Percentiles rank a stretch among this genome's conserved stretches.
Conservation (phyloP, 2,329 filamentous ascomycete genomes). For the Penicillium janthinellum region DNA sequence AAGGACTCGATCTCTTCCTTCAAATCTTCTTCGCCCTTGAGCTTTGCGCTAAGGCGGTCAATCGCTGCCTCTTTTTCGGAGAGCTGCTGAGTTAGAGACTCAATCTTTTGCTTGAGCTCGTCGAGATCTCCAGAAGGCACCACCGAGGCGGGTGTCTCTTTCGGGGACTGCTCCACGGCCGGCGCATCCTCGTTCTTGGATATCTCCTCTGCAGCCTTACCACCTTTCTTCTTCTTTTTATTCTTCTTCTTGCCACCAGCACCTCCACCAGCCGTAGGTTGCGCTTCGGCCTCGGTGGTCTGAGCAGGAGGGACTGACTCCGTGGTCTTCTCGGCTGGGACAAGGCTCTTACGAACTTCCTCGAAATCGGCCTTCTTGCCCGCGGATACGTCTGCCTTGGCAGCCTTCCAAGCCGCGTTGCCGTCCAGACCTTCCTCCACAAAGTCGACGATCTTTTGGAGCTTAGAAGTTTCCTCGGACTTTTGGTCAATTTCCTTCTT, state of each 20-base stretch:
- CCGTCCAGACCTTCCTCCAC: conserved; percentile 42
- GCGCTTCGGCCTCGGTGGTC: conserved; percentile 24
- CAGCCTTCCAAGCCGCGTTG: conserved; percentile 38
- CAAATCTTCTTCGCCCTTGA: conserved; percentile 75
- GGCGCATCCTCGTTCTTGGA: conserved; percentile 25
- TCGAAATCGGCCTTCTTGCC: conserved; percentile 40
- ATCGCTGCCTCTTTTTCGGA: conserved; percentile 70
- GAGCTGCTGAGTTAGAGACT: conserved; percentile 38
- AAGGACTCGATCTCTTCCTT: conserved; percentile 84
- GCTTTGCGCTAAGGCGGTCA: conserved; percentile 67
- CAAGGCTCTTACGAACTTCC: conserved; percentile 36
- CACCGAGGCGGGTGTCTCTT: conserved; percentile 26
- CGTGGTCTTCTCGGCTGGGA: conserved; percentile 24
- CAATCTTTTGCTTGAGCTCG: conserved; percentile 42
- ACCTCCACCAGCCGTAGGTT: conserved; percentile 23
- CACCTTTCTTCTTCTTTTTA: conserved; percentile 83
- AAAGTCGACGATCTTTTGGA: conserved; percentile 43
- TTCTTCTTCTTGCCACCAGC: conserved; percentile 68
- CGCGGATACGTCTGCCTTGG: conserved; percentile 36
- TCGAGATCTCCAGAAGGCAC: conserved; percentile 21
- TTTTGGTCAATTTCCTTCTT: conserved; percentile 47
- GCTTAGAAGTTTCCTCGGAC: conserved; percentile 35
- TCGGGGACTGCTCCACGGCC: conserved; percentile 15
- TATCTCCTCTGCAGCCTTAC: conserved; percentile 50
- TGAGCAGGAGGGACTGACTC: conserved; percentile 10